Evolutionary conservation across 352 stramenopile species (phyloP).

Genomic region (Globisporangium cystogenes): DNA sequence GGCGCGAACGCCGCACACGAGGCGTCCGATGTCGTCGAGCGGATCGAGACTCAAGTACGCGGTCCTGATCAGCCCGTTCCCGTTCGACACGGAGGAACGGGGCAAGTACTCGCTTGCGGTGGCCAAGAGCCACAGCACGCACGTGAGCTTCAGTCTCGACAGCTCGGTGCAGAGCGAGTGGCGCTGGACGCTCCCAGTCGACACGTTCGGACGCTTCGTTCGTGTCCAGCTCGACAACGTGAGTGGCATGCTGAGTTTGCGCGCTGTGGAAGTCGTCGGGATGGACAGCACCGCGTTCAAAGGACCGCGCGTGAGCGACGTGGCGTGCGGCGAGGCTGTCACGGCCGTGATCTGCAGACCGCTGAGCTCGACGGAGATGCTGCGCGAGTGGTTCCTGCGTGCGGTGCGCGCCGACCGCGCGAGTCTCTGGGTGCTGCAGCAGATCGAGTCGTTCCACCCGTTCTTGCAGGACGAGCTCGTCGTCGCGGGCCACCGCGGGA

Average conservation of each 20-base stretch:
- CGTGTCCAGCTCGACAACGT: conserved; percentile 57
- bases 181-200: conserved; percentile 38
- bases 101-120: conserved; percentile 58
- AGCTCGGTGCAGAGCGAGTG: conserved; percentile 18
- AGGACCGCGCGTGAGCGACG: conserved; percentile 48
- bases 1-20: background rate
- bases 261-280: conserved; percentile 44
- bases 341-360: conserved; percentile 53
- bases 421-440: conserved; percentile 37
- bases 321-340: conserved; percentile 47
- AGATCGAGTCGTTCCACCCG: conserved; percentile 65
- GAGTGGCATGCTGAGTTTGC: conserved; percentile 44
- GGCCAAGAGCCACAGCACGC: conserved; percentile 45
- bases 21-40: conserved; percentile 5
- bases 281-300: conserved; percentile 33
- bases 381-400: conserved; percentile 53
- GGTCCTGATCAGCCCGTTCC: conserved; percentile 44
- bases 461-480: conserved; percentile 19
- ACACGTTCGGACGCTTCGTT: conserved; percentile 52
- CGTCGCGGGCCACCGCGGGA: background rate
- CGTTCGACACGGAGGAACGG: conserved; percentile 53
- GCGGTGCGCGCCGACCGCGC: conserved; percentile 46
- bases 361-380: conserved; percentile 21
- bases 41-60: conserved; percentile 25
- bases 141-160: conserved; percentile 28